These are phyloP conservation scores for Pythium sukuiense DNA, from an alignment of 352 stramenopile species.

Conservation along the genomic window DNA sequence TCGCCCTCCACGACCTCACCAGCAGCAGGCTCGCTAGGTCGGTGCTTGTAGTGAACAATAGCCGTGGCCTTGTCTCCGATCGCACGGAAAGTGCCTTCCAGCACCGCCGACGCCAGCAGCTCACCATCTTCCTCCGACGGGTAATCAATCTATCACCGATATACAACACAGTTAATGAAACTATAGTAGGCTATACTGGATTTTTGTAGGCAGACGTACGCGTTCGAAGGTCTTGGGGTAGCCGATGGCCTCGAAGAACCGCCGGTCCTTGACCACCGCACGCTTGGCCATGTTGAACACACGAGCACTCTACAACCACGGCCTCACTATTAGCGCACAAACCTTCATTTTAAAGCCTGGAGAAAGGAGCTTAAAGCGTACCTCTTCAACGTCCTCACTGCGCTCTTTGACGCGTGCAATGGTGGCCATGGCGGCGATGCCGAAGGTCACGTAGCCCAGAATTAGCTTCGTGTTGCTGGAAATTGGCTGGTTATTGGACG, in stretches of 20 bases:
- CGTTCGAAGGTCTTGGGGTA: slow-evolving; percentile 74
- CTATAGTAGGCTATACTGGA: too few species aligned
- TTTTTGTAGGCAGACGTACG: slow-evolving; percentile 8
- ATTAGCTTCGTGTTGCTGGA: slow-evolving; percentile 61
- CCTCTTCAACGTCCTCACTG: slow-evolving; percentile 51
- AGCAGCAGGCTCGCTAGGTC: slow-evolving; percentile 22
- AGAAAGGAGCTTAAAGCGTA: neutral
- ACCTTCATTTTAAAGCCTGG: too few species aligned
- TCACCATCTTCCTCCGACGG: slow-evolving; percentile 5
- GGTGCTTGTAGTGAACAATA: slow-evolving; percentile 54
- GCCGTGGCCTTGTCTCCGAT: slow-evolving; percentile 57
- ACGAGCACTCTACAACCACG: slow-evolving; percentile 37
- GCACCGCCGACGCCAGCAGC: slow-evolving; percentile 3
- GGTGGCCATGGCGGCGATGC: slow-evolving; percentile 48
- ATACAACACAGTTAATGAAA: too few species aligned
- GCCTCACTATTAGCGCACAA: too few species aligned
- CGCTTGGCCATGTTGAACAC: slow-evolving; percentile 80
- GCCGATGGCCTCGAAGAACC: slow-evolving; percentile 67
- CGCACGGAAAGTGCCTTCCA: slow-evolving; percentile 50
- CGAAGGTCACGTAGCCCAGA: slow-evolving; percentile 53
- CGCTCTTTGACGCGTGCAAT: slow-evolving; percentile 67
- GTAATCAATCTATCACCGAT: neutral
- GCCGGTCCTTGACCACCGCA: slow-evolving; percentile 69
- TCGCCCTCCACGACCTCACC: slow-evolving; percentile 16
- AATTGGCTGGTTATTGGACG: slow-evolving; percentile 29